phyloP scores from a whole-genome alignment of 2,329 filamentous ascomycete genomes.

The Exophiala viscosa region DNA sequence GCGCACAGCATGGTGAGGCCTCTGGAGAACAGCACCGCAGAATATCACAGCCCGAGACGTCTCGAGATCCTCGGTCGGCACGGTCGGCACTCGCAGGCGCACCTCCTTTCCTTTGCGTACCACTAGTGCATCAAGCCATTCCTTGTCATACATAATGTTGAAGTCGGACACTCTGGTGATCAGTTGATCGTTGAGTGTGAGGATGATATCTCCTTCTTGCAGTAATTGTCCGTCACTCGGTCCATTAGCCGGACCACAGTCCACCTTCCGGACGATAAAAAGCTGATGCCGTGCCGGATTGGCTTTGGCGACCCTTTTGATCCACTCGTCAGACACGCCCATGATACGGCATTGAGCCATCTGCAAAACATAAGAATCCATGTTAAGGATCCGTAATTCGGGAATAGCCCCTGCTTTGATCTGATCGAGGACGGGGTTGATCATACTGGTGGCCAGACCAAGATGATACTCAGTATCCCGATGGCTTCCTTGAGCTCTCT shows the following conservation, averaged over 20 bases:
- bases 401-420: slow-evolving; percentile 77
- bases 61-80: slow-evolving; percentile 84
- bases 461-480: slow-evolving; percentile 97
- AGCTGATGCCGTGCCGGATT: slow-evolving; percentile 93
- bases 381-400: slow-evolving; percentile 81
- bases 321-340: slow-evolving; percentile 95
- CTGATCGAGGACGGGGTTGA: slow-evolving; percentile 82
- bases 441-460: slow-evolving; percentile 79
- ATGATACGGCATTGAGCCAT: slow-evolving; percentile 97
- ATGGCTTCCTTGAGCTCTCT: slow-evolving; percentile 71
- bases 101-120: slow-evolving; percentile 81
- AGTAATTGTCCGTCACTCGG: slow-evolving; percentile 53
- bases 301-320: slow-evolving; percentile 78
- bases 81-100: slow-evolving; percentile 72
- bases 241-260: slow-evolving; percentile 52
- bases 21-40: slow-evolving; percentile 89
- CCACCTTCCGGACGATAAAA: slow-evolving; percentile 95
- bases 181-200: slow-evolving; percentile 85
- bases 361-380: slow-evolving; percentile 90
- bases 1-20: slow-evolving; percentile 90
- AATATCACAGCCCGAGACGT: slow-evolving; percentile 90
- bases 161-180: slow-evolving; percentile 91
- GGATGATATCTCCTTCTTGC: slow-evolving; percentile 84
- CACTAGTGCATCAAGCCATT: slow-evolving; percentile 76
- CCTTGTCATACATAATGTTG: slow-evolving; percentile 92